Evolutionary conservation across 176 grass and related monocot species (phyloP), one percentile per base, ranked within the genome.

Genomic region (Cenchrus americanus): DNA sequence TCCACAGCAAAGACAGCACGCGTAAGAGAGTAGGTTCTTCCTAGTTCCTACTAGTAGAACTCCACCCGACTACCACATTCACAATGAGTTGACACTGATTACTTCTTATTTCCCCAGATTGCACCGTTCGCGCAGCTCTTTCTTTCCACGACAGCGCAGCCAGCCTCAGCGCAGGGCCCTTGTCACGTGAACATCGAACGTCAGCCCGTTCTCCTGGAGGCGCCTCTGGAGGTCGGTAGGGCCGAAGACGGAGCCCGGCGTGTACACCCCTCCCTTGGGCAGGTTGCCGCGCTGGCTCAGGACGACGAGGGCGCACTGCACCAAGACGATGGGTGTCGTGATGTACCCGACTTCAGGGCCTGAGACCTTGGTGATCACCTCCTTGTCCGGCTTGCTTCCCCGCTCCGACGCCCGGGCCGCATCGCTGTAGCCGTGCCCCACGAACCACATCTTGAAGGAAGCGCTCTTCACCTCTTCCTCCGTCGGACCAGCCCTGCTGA

Each of bases 391-490:
- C 72, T 94, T 93, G 54, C 72, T 79, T 42, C 87, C 88, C 21
- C 53, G 62, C 53, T 84, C 44, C 1, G 66, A 82, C 18, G 84
- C 89, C 55, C 24, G 32, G 27, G 26, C 80, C 7, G 12, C 22
- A 7, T 93, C 71, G 27, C 75, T 91, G 82, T 89, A 98, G 66
- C 92, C 92, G 2, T 48, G 58, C 10, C 88, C 92, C 3, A 98
- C 23, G 47, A 98, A 98, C 92, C 90, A 95, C 90, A 98, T 94
- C 37, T 98, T 93, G 89, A 95, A 98, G 5, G 84, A 91, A 22
- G 92, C 95, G 18, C 79, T 88, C 34, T 70, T 63, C 10, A 98
- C 89, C 83, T 98, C 87, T 83, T 93, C 92, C 73, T 98, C 95
- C 0, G 95, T 93, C 9, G 95, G 92, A 1, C 95, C 95, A 0